Base-by-base conservation (phyloP, 306 rosid genomes). In the Prunus padus region DNA sequence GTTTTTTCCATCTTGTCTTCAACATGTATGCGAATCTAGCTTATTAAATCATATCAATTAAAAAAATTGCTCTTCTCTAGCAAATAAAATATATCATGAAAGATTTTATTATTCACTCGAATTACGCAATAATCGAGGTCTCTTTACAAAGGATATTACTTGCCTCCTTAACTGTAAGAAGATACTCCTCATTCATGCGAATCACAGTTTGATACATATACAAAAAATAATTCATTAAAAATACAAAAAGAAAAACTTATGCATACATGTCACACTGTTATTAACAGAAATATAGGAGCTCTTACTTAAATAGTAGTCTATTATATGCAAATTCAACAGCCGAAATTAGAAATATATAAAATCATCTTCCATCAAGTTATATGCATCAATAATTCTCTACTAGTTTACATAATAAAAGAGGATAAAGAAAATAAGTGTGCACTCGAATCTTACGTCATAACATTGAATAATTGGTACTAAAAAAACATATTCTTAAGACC, bases 241-340 rank as follows among this genome's bases (percentile, higher is more conserved):
- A 7, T 1, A 37, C 0, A 7, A 7, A 37, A 37, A 33, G 2
- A 33, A 5, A 37, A 37, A 7, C 0, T 37, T 37, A 6, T 6
- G 0, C 9, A 37, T 9, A 7, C 1, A 37, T 37, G 0, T 37
- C 9, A 37, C 9, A 7, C 2, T 5, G 0, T 2, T 7, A 37
- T 37, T 37, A 0, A 1, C 2, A 37, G 0, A 7, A 37, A 37
- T 37, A 0, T 1, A 5, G 0, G 0, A 37, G 2, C 2, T 7
- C 42, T 0, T 7, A 1, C 42, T 37, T 37, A 37, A 2, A 7
- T 37, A 0, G 1, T 33, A 33, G 7, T 33, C 8, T 33, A 5
- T 33, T 5, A 0, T 0, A 33, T 33, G 0, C 8, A 33, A 33
- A 33, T 33, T 33, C 6, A 5, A 33, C 8, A 0, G 1, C 40